These are phyloP conservation scores for Russula griseocarnosa DNA, from an alignment of 768 basidiomycete species.

Conservation along the genomic window DNA sequence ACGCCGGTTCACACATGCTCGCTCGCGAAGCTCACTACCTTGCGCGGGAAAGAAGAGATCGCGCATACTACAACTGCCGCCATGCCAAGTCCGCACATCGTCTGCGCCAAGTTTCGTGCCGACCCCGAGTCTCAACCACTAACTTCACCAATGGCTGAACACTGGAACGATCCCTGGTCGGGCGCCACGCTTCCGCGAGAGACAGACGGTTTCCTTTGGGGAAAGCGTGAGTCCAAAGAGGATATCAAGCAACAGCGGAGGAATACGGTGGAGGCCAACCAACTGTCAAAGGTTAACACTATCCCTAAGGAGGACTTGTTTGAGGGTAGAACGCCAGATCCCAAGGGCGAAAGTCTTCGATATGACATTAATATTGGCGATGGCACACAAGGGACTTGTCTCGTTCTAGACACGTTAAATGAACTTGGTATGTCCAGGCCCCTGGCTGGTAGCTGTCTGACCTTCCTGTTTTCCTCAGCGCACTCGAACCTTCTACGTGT, in stretches of 20 bases:
- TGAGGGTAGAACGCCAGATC: conserved; percentile 11
- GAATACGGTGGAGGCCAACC: conserved; percentile 1
- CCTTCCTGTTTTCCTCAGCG: not conserved
- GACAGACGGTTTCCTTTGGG: conserved; percentile 9
- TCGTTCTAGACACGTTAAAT: conserved; percentile 25
- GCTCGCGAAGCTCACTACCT: conserved; percentile 20
- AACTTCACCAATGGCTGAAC: conserved; percentile 11
- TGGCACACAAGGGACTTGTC: conserved; percentile 25
- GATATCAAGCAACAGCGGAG: conserved; percentile 12
- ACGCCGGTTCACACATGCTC: conserved; percentile 26
- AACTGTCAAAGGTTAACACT: not conserved
- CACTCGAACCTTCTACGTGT: conserved; percentile 26
- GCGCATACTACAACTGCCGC: conserved; percentile 3
- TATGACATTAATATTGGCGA: conserved; percentile 21
- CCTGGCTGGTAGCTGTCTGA: not conserved
- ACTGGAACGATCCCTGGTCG: conserved; percentile 27
- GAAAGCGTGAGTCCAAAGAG: conserved; percentile 26
- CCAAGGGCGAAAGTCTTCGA: conserved; percentile 9
- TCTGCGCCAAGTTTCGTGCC: conserved; percentile 26
- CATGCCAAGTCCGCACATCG: conserved; percentile 21
- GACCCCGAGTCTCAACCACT: not conserved
- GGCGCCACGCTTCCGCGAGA: conserved; percentile 23
- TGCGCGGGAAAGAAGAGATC: conserved; percentile 26
- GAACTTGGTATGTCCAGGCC: conserved; percentile 18
- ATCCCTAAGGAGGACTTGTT: conserved; percentile 11